A percentile compares a stretch with the other conserved stretches of the same genome.
These are phyloP conservation scores for Rhodocollybia butyracea DNA, from an alignment of 768 basidiomycete genomes.

Conservation along the genomic window DNA sequence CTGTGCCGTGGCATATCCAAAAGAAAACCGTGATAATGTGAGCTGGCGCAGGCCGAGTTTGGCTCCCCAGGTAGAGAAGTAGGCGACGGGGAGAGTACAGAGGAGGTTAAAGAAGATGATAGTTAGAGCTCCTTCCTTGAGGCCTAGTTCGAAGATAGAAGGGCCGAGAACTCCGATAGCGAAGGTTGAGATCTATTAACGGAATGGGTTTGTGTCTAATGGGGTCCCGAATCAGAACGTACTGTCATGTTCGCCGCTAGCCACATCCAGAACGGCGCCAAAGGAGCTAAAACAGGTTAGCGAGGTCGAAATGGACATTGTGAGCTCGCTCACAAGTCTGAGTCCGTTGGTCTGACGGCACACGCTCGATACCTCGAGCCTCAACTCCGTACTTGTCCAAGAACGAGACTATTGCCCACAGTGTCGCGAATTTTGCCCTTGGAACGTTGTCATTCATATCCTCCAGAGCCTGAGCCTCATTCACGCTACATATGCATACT, in stretches of 20 bases:
- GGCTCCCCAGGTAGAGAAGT: slow-evolving; percentile 48
- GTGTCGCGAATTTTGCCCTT: neutral
- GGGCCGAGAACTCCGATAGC: neutral
- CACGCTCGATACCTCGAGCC: slow-evolving; percentile 5
- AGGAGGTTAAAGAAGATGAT: slow-evolving; percentile 3
- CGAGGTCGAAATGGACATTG: neutral
- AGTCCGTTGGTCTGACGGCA: neutral
- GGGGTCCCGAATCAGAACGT: neutral
- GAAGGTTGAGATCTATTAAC: neutral
- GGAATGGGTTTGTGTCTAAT: neutral
- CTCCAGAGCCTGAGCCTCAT: slow-evolving; percentile 2
- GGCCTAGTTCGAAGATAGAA: neutral
- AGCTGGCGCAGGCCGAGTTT: slow-evolving; percentile 61
- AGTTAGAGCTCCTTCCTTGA: slow-evolving; percentile 1
- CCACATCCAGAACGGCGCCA: slow-evolving; percentile 9
- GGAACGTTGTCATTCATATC: slow-evolving; percentile 2
- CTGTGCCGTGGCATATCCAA: neutral
- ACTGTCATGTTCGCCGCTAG: slow-evolving; percentile 6
- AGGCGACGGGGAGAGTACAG: neutral
- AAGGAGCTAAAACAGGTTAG: neutral
- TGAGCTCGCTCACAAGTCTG: slow-evolving; percentile 1
- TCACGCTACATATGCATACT: neutral
- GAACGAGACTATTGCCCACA: neutral
- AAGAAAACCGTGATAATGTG: slow-evolving; percentile 35
- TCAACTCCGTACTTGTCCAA: slow-evolving; percentile 6